Percentiles rank a stretch among this genome's conserved stretches.
Conservation (phyloP, 225 moss, liverwort and hornwort species). For the Lunularia cruciata region DNA sequence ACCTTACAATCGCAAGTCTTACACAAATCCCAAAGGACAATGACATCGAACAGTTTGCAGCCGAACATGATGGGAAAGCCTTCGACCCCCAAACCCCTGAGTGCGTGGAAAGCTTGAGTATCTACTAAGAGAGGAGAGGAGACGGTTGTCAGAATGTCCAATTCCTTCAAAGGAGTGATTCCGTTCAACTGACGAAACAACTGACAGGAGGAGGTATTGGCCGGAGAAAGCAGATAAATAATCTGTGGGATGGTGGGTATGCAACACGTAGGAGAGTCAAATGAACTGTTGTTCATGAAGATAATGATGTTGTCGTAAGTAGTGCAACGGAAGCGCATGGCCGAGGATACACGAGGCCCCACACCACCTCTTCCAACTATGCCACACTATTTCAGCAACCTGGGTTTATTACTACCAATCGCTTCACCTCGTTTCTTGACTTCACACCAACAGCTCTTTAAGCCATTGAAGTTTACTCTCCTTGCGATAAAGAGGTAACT, state of each 20-base stretch:
- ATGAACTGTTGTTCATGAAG: background rate
- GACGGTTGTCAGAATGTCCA: conserved; percentile 1
- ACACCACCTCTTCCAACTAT: background rate
- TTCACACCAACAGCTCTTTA: too few species aligned
- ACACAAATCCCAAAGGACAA: background rate
- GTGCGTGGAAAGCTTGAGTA: background rate
- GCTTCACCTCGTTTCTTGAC: too few species aligned
- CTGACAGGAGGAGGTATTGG: background rate
- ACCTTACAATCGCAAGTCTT: too few species aligned
- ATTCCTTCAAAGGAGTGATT: background rate
- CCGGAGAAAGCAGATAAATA: background rate
- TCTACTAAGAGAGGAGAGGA: background rate
- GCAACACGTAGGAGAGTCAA: background rate
- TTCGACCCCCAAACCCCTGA: too few species aligned
- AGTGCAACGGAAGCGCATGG: background rate
- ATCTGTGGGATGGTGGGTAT: background rate
- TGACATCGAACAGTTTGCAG: background rate
- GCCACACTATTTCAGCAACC: too few species aligned
- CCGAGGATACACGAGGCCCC: conserved; percentile 10
- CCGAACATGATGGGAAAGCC: background rate
- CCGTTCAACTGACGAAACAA: background rate
- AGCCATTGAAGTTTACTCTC: too few species aligned
- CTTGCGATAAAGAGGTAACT: too few species aligned
- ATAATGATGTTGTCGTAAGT: background rate
- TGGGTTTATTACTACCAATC: too few species aligned